Evolutionary conservation across 768 basidiomycete genomes (phyloP), one percentile per base, ranked within the genome.

Genomic region (Rhizopogon vinicolor): DNA sequence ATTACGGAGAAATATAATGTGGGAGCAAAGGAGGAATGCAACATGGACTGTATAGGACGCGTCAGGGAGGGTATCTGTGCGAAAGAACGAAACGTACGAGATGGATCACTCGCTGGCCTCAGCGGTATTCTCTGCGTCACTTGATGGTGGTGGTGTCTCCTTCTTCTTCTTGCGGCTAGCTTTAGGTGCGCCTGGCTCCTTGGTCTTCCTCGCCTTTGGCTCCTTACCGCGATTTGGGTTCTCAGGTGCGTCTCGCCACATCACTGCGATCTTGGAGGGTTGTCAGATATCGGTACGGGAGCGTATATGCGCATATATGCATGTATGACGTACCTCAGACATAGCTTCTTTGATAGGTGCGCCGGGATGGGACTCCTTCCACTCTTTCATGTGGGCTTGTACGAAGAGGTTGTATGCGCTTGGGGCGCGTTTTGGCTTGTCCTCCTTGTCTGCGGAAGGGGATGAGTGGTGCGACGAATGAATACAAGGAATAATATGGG

Each of bases 191-290:
- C 28, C 31, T 25, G 14, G 45, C 51, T 29, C 73, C 55, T 78
- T 81, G 22, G 79, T 60, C 44, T 78, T 80, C 45, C 68, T 74
- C n/a, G 76, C 18, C 57, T 78, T 81, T 33, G 74, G 63, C 16
- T 76, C 77, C 55, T 81, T 75, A 18, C 83, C 84, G 25, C 82
- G 78, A 56, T 83, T 85, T 1, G 85, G 84, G 63, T 86, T 86
- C 63, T 84, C 83, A 1, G 81, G 81, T 0, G 84, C 75, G 54
- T 83, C 76, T 44, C 71, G 75, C 85, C 85, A 86, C 53, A 81
- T 53, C 1, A 65, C 70, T 5, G 77, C 83, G 58, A 86, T 82
- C 85, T 86, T 59, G 1, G 16, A 40, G 2, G 18, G 22, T 28
- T 5, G 41, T 66, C 52, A 63, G 58, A 50, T 44, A 22, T 25